Evolutionary conservation across 1,139 yeast species (phyloP).

Genomic region (Kurtzmaniella quercitrusa): DNA sequence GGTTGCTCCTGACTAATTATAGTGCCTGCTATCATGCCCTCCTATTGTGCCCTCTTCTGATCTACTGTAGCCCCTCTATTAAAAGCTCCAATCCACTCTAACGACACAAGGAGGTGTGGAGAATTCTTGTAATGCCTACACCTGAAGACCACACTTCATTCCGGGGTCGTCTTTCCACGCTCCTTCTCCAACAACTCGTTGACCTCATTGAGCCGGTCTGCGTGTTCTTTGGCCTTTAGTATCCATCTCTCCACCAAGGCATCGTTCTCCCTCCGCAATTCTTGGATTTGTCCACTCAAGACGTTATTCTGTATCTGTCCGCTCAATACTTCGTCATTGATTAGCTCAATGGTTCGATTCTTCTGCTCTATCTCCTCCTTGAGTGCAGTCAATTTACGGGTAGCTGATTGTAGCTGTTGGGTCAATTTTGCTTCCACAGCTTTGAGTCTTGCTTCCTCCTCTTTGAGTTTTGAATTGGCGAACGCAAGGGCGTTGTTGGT

Average conservation of each 20-base stretch:
- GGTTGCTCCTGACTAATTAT: no score
- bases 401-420: slow-evolving; percentile 13
- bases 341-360: slow-evolving; percentile 51
- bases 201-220: slow-evolving; percentile 55
- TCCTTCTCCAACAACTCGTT: slow-evolving; percentile 28
- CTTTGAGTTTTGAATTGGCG: slow-evolving; percentile 7
- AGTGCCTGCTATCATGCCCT: no score
- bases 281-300: slow-evolving; percentile 39
- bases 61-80: no score
- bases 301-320: slow-evolving; percentile 69
- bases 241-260: slow-evolving; percentile 58
- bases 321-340: slow-evolving; percentile 70
- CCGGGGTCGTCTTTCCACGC: neutral
- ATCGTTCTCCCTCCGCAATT: slow-evolving; percentile 44
- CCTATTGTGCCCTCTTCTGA: no score
- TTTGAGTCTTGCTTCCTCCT: slow-evolving; percentile 11
- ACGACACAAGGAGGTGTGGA: no score
- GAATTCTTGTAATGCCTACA: no score
- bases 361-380: slow-evolving; percentile 49
- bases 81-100: no score
- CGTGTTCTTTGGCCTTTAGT: slow-evolving; percentile 52
- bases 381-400: slow-evolving; percentile 28
- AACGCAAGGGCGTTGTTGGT: slow-evolving; percentile 4
- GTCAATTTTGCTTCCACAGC: slow-evolving; percentile 7
- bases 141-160: no score